Percentiles rank a stretch among this genome's conserved stretches.
Evolutionary conservation across 768 basidiomycete genomes (phyloP).

Genomic region (Coprinopsis sp.): DNA sequence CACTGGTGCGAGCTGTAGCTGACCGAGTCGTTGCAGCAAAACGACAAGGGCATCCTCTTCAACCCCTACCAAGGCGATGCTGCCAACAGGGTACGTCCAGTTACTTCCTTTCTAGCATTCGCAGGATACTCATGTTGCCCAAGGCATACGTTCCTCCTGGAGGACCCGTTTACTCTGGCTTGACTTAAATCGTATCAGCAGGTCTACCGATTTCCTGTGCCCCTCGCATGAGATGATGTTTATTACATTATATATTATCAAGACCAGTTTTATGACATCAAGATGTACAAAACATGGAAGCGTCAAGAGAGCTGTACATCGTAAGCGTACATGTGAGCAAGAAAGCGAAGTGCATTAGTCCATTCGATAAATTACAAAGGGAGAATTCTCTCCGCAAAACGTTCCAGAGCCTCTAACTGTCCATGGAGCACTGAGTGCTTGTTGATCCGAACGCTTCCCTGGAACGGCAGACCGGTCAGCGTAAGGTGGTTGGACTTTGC

Average conservation of each 20-base stretch:
- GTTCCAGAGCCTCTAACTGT: not conserved
- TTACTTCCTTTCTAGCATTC: not conserved
- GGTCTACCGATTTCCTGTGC: no score
- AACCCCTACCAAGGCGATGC: conserved; percentile 33
- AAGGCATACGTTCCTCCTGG: conserved; percentile 30
- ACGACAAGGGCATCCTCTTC: conserved; percentile 32
- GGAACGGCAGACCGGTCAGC: conserved; percentile 60
- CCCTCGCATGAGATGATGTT: no score
- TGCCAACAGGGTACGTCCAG: conserved; percentile 24
- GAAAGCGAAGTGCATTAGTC: not conserved
- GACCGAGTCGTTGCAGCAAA: conserved; percentile 23
- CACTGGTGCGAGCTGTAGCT: no score
- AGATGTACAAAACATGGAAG: no score
- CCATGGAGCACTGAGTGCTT: conserved; percentile 38
- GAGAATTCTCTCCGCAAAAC: not conserved
- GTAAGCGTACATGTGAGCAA: no score
- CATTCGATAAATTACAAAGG: not conserved
- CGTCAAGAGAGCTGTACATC: no score
- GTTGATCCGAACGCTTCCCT: conserved; percentile 60
- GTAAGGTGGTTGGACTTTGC: conserved; percentile 33
- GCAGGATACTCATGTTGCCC: not conserved
- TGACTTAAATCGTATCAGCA: no score
- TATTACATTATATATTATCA: no score
- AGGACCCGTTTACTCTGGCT: conserved; percentile 28
- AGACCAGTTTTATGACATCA: no score